Conservation (phyloP, 306 rosid genomes). For the Cucumis cinereus region DNA sequence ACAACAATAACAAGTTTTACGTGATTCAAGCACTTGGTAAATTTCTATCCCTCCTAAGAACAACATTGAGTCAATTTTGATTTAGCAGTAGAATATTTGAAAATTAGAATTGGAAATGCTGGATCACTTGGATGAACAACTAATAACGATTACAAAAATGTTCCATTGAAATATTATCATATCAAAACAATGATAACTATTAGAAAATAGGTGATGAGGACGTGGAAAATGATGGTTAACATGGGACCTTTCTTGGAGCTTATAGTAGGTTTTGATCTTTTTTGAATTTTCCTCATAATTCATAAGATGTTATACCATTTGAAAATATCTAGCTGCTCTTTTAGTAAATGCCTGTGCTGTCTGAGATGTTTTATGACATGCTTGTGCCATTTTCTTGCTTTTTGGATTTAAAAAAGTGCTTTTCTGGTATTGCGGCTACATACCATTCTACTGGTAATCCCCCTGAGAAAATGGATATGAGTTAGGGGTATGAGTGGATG, state of each 20-base stretch:
- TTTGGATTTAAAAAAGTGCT: background rate
- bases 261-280: background rate
- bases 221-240: background rate
- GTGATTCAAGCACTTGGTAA: slow-evolving; percentile 80
- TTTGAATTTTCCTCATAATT: background rate
- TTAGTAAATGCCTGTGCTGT: background rate
- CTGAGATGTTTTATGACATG: background rate
- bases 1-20: slow-evolving; percentile 83
- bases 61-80: background rate
- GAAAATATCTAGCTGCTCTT: background rate
- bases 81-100: background rate
- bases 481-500: background rate
- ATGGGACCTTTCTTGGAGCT: background rate
- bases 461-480: background rate
- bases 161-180: background rate
- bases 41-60: slow-evolving; percentile 8
- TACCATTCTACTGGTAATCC: background rate
- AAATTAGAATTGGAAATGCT: background rate
- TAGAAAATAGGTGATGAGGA: background rate
- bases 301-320: background rate
- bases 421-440: background rate
- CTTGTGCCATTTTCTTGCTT: background rate
- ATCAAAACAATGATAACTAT: background rate
- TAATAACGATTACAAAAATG: background rate
- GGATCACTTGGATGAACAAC: background rate